These are phyloP conservation scores for Pichia eremophila DNA, from an alignment of 805 yeast species.

Conservation along the genomic window DNA sequence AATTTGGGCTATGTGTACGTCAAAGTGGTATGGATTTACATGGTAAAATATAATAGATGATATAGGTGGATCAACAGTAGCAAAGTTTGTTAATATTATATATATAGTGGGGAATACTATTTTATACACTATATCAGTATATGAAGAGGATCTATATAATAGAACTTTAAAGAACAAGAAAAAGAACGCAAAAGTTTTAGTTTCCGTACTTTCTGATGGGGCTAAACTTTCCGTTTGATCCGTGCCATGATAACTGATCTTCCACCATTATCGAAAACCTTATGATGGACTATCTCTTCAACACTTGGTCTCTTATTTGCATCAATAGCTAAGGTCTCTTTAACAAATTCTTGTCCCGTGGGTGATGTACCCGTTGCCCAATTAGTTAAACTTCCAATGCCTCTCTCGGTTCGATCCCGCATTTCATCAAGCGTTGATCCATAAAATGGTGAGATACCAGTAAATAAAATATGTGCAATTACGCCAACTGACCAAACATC, in stretches of 20 bases:
- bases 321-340: slow-evolving; percentile 30
- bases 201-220: too few relatives aligned
- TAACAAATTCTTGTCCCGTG: slow-evolving; percentile 28
- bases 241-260: slow-evolving; percentile 22
- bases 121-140: too few relatives aligned
- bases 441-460: slow-evolving; percentile 59
- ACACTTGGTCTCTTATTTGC: slow-evolving; percentile 16
- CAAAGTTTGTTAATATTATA: too few relatives aligned
- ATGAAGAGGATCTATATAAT: too few relatives aligned
- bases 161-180: too few relatives aligned
- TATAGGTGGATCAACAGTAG: too few relatives aligned
- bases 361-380: slow-evolving; percentile 26
- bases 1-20: too few relatives aligned
- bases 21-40: too few relatives aligned
- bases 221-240: not conserved
- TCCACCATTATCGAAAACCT: not conserved
- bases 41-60: too few relatives aligned
- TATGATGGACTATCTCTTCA: slow-evolving; percentile 1
- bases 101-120: too few relatives aligned
- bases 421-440: slow-evolving; percentile 32
- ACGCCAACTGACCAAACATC: slow-evolving; percentile 68
- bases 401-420: slow-evolving; percentile 32
- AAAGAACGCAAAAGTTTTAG: too few relatives aligned
- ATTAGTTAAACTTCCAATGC: slow-evolving; percentile 29
- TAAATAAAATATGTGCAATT: slow-evolving; percentile 46